phyloP scores from a whole-genome alignment of 1,284 basidiomycete species.

The Ustilago curta region DNA sequence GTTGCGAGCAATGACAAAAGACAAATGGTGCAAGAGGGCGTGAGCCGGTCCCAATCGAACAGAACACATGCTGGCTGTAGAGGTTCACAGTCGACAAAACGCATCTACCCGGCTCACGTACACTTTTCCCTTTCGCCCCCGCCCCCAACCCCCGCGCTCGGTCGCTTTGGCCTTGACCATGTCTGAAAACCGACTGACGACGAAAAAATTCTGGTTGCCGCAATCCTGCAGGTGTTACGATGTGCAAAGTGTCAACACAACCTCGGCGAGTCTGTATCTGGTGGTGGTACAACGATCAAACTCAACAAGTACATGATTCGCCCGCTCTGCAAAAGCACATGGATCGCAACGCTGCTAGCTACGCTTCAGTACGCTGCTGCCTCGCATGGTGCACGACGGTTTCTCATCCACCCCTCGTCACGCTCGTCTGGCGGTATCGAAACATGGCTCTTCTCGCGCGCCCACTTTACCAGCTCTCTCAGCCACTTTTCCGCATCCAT shows the following conservation, averaged over 20 bases:
- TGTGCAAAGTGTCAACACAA: constrained; percentile 9
- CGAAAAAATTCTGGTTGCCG: neutral
- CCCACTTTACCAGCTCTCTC: constrained; percentile 25
- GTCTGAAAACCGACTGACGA: neutral
- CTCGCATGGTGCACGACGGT: constrained; percentile 31
- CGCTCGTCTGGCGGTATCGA: constrained; percentile 1
- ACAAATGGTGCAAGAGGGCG: neutral
- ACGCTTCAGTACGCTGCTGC: constrained; percentile 17
- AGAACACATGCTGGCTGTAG: constrained; percentile 40
- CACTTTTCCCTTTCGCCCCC: constrained; percentile 7
- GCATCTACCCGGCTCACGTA: constrained; percentile 37
- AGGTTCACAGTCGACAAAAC: constrained; percentile 18
- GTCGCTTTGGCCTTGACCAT: neutral
- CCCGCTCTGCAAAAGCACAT: neutral
- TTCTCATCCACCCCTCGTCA: constrained; percentile 8
- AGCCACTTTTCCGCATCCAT: neutral
- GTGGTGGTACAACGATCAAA: neutral
- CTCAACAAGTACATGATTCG: constrained; percentile 26
- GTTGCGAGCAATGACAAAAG: neutral
- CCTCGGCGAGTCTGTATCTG: constrained; percentile 7
- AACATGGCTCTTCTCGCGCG: constrained; percentile 32
- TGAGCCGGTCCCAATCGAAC: constrained; percentile 30
- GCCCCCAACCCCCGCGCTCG: neutral
- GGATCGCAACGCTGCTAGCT: constrained; percentile 13
- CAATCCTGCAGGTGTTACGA: constrained; percentile 3